A percentile compares a stretch with the other conserved stretches of the same genome.
These are phyloP conservation scores for Nymphaea colorata DNA, from an alignment of 164 flowering plant genomes.

Conservation along the genomic window DNA sequence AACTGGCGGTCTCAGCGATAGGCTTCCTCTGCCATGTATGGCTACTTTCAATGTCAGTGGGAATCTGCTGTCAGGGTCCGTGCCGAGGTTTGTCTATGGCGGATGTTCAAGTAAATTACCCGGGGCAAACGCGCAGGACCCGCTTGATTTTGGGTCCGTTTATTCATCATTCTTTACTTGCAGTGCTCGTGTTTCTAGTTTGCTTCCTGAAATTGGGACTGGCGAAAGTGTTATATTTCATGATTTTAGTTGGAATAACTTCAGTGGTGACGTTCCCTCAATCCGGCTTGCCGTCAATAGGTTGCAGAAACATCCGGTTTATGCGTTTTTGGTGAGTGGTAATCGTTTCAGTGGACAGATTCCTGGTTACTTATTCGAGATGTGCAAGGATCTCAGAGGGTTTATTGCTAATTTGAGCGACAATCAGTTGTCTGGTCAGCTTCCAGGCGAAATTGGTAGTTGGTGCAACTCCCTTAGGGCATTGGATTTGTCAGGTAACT, in stretches of 20 bases:
- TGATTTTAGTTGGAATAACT: slow-evolving; percentile 56
- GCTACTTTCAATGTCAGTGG: slow-evolving; percentile 57
- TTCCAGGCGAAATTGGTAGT: slow-evolving; percentile 36
- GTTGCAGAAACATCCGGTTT: slow-evolving; percentile 33
- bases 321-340: slow-evolving; percentile 52
- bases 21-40: slow-evolving; percentile 61
- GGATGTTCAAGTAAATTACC: slow-evolving; percentile 24
- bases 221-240: slow-evolving; percentile 34
- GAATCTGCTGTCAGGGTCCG: slow-evolving; percentile 47
- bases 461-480: slow-evolving; percentile 41
- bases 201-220: slow-evolving; percentile 18
- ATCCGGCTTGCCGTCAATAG: slow-evolving; percentile 37
- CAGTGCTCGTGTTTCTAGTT: slow-evolving; percentile 16
- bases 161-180: slow-evolving; percentile 36
- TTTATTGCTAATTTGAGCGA: slow-evolving; percentile 45
- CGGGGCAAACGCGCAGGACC: slow-evolving; percentile 1
- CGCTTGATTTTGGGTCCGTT: slow-evolving; percentile 14
- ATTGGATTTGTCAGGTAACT: slow-evolving; percentile 64
- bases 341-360: slow-evolving; percentile 49
- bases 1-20: slow-evolving; percentile 34
- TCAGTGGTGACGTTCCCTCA: slow-evolving; percentile 38
- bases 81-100: slow-evolving; percentile 33
- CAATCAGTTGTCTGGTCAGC: slow-evolving; percentile 45
- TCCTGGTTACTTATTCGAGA: slow-evolving; percentile 46
- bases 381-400: slow-evolving; percentile 35